Conservation (phyloP, 148 eudicot species). For the Rhododendron simsii region DNA sequence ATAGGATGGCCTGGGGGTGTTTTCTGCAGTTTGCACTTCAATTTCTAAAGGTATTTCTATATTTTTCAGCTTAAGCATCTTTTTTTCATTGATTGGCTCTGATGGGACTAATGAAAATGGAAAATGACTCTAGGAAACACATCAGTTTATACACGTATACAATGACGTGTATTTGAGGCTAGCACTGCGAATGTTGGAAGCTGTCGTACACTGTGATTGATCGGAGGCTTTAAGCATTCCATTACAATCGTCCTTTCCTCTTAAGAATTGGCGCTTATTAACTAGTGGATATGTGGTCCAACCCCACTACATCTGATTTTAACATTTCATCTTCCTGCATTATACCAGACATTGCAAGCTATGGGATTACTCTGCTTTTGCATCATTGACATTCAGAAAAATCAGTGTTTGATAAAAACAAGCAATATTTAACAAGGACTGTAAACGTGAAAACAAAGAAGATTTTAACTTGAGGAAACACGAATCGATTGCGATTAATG, state of each 20-base stretch:
- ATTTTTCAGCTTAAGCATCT: not conserved
- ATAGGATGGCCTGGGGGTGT: not conserved
- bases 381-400: not conserved
- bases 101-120: not conserved
- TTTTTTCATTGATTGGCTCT: not conserved
- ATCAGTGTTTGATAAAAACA: not conserved
- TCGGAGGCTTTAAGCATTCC: not conserved
- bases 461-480: not conserved
- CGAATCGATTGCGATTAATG: not conserved
- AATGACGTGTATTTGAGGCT: not conserved
- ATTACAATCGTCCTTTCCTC: not conserved
- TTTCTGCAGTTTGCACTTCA: not conserved
- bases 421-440: not conserved
- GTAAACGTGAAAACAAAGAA: not conserved
- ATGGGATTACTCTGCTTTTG: not conserved
- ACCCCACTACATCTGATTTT: not conserved
- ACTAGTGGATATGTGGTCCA: conserved; percentile 5
- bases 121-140: not conserved
- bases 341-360: not conserved
- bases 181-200: not conserved
- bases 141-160: not conserved
- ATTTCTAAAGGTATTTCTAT: not conserved
- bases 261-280: not conserved
- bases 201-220: not conserved
- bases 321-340: not conserved